phyloP scores from a whole-genome alignment of 2,329 filamentous ascomycete species.

The Exserohilum rostratum region DNA sequence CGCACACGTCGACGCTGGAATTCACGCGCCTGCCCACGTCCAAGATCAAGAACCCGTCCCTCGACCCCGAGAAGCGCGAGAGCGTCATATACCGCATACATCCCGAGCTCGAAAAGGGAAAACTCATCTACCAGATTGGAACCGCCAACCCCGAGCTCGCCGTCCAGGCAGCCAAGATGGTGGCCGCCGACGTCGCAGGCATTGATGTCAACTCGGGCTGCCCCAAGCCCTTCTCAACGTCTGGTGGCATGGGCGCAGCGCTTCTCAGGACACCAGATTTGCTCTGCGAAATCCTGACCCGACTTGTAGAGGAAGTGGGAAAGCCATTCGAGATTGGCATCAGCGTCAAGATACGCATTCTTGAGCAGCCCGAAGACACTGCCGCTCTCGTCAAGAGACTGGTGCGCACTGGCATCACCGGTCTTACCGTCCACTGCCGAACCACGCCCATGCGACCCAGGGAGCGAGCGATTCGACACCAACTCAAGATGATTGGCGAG shows the following conservation, averaged over 20 bases:
- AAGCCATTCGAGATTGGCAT: slow-evolving; percentile 86
- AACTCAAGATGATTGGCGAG: slow-evolving; percentile 80
- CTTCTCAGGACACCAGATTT: slow-evolving; percentile 84
- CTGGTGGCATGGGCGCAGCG: slow-evolving; percentile 93
- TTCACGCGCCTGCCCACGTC: slow-evolving; percentile 80
- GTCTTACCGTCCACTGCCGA: slow-evolving; percentile 91
- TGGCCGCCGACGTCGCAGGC: slow-evolving; percentile 86
- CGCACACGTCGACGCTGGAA: slow-evolving; percentile 78
- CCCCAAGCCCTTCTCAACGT: slow-evolving; percentile 93
- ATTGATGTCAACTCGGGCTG: slow-evolving; percentile 99
- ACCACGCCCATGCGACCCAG: slow-evolving; percentile 94
- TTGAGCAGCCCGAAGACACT: slow-evolving; percentile 78
- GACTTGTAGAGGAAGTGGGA: slow-evolving; percentile 78
- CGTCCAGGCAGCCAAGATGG: slow-evolving; percentile 80
- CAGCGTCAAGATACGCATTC: slow-evolving; percentile 92
- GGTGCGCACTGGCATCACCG: slow-evolving; percentile 86
- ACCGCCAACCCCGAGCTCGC: slow-evolving; percentile 83
- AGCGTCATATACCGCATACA: slow-evolving; percentile 85
- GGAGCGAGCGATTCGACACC: slow-evolving; percentile 83
- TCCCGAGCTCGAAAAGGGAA: slow-evolving; percentile 73
- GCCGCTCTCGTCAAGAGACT: slow-evolving; percentile 77
- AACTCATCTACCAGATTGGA: slow-evolving; percentile 89
- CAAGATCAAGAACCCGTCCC: slow-evolving; percentile 64
- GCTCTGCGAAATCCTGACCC: slow-evolving; percentile 80
- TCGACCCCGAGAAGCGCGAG: slow-evolving; percentile 58